Conservation (phyloP, 768 basidiomycete genomes). For the Macrocybe gigantea region DNA sequence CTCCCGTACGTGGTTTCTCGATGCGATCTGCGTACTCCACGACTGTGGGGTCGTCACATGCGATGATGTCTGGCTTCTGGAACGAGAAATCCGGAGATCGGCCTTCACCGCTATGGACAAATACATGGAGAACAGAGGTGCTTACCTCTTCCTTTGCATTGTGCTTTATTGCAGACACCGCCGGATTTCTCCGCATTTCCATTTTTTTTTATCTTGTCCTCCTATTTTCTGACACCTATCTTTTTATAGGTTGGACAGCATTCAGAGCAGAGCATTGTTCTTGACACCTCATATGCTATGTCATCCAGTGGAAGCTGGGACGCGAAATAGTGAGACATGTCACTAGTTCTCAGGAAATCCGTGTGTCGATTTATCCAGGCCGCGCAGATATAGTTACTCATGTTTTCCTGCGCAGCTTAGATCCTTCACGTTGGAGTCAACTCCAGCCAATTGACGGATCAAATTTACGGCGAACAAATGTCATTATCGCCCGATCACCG, state of each 20-base stretch:
- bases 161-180: too few species aligned
- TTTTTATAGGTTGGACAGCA: constrained; percentile 15
- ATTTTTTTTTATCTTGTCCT: neutral
- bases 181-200: too few species aligned
- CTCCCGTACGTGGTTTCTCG: constrained; percentile 43
- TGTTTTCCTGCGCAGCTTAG: too few species aligned
- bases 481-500: too few species aligned
- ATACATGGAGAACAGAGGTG: constrained; percentile 40
- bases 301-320: too few species aligned
- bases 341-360: too few species aligned
- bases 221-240: neutral
- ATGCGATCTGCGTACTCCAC: constrained; percentile 38
- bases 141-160: neutral
- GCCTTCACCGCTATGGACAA: constrained; percentile 46
- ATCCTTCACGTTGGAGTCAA: too few species aligned
- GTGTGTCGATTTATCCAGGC: too few species aligned
- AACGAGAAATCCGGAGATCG: constrained; percentile 39
- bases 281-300: neutral
- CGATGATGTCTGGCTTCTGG: constrained; percentile 42
- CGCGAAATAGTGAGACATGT: too few species aligned
- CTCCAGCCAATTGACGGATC: too few species aligned
- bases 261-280: constrained; percentile 14
- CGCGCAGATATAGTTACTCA: too few species aligned
- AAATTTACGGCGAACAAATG: too few species aligned
- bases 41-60: constrained; percentile 43